Percentiles rank a stretch among this genome's conserved stretches.
phyloP scores from a whole-genome alignment of 2,329 filamentous ascomycete genomes.

The Cercospora sp. region DNA sequence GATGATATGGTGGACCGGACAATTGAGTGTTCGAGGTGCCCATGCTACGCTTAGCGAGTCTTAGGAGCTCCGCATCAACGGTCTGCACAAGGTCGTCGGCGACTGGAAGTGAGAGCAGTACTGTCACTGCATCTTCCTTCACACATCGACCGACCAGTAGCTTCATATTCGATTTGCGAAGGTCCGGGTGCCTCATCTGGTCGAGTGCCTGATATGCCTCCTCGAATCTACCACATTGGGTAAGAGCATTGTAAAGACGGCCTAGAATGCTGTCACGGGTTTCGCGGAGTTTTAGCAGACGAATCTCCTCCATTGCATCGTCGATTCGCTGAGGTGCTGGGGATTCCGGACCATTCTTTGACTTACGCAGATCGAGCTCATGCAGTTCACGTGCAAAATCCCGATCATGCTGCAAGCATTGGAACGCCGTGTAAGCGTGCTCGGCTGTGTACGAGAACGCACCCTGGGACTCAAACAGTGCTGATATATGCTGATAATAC shows the following conservation, averaged over 20 bases:
- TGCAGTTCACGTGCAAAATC: conserved; percentile 31
- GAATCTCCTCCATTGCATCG: conserved; percentile 38
- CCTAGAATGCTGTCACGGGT: conserved; percentile 71
- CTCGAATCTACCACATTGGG: conserved; percentile 77
- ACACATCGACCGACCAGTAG: conserved; percentile 57
- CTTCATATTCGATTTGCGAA: conserved; percentile 67
- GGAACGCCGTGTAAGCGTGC: conserved; percentile 61
- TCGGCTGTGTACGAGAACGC: conserved; percentile 80
- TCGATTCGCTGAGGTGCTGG: conserved; percentile 32
- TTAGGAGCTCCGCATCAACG: conserved; percentile 75
- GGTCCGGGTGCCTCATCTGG: conserved; percentile 67
- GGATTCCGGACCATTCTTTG: conserved; percentile 28
- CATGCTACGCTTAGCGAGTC: conserved; percentile 67
- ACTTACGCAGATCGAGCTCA: conserved; percentile 34
- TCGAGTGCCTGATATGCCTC: conserved; percentile 78
- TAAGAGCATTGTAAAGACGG: conserved; percentile 78
- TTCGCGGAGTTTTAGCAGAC: conserved; percentile 34
- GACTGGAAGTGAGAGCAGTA: conserved; percentile 73
- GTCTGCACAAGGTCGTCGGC: conserved; percentile 68
- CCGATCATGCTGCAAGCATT: conserved; percentile 27
- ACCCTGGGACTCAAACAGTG: conserved; percentile 75
- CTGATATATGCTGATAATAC: conserved; percentile 84
- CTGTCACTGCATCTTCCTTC: conserved; percentile 33
- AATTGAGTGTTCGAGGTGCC: conserved; percentile 50
- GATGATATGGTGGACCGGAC: conserved; percentile 68